A percentile compares a stretch with the other conserved stretches of the same genome.
These are phyloP conservation scores for Microascus cirrosus DNA, from an alignment of 2,329 filamentous ascomycete species.

Conservation along the genomic window DNA sequence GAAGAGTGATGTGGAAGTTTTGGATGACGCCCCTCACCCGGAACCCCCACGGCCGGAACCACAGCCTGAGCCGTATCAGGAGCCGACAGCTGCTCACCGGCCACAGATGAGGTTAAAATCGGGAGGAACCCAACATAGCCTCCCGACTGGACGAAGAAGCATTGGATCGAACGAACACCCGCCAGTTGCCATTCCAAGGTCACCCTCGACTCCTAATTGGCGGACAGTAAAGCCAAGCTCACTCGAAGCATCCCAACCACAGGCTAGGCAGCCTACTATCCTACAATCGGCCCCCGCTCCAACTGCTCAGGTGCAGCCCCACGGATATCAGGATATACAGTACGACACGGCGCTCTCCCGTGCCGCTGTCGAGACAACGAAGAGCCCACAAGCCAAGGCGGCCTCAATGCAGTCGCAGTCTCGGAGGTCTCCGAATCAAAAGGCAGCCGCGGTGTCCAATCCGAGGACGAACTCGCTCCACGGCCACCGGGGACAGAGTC, in stretches of 20 bases:
- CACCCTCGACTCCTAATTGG: not conserved
- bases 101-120: not conserved
- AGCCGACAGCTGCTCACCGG: not conserved
- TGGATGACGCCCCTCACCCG: not conserved
- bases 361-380: not conserved
- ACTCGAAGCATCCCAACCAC: not conserved
- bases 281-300: not conserved
- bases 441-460: constrained; percentile 7
- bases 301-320: not conserved
- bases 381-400: not conserved
- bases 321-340: not conserved
- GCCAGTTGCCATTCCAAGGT: not conserved
- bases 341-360: not conserved
- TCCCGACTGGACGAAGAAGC: not conserved
- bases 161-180: not conserved
- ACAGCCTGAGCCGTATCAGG: not conserved
- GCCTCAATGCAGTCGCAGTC: not conserved
- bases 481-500: constrained; percentile 19
- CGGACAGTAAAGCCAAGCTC: not conserved
- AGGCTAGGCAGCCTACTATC: not conserved
- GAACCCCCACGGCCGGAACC: not conserved
- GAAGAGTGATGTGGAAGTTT: not conserved
- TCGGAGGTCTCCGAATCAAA: constrained; percentile 17
- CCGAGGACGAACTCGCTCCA: constrained; percentile 21
- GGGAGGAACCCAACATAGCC: not conserved